These are phyloP conservation scores for Irpex sp. DNA, from an alignment of 1,284 basidiomycete genomes.

Conservation along the genomic window DNA sequence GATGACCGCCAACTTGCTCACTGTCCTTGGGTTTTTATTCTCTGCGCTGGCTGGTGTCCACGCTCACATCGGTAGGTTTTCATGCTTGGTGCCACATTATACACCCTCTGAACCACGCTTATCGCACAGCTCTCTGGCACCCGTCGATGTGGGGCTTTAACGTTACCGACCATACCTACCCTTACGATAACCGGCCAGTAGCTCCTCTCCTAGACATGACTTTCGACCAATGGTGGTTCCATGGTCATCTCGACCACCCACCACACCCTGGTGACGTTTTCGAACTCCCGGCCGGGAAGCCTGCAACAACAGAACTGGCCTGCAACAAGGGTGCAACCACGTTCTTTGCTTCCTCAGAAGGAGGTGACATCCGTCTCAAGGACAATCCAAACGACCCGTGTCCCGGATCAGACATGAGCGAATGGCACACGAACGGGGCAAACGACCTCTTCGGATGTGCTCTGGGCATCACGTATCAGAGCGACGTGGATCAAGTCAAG, in stretches of 20 bases:
- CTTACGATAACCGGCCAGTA: constrained; percentile 39
- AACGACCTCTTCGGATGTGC: constrained; percentile 64
- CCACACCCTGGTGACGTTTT: constrained; percentile 56
- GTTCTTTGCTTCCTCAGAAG: constrained; percentile 47
- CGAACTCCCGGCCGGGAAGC: constrained; percentile 52
- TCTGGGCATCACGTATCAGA: constrained; percentile 72
- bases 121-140: constrained; percentile 29
- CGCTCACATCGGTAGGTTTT: constrained; percentile 4
- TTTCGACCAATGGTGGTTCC: constrained; percentile 74
- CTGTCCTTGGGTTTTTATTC: not conserved
- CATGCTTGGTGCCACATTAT: not conserved
- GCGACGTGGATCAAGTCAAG: constrained; percentile 47
- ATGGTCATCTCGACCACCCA: constrained; percentile 56
- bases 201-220: constrained; percentile 37
- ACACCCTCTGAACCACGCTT: not conserved
- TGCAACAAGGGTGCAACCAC: constrained; percentile 59
- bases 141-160: constrained; percentile 52
- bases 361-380: constrained; percentile 44
- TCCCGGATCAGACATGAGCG: constrained; percentile 39
- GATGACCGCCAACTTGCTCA: not conserved
- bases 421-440: constrained; percentile 53
- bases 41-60: not conserved
- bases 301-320: constrained; percentile 50
- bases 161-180: constrained; percentile 47
- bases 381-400: constrained; percentile 47